phyloP scores from a whole-genome alignment of 2,329 filamentous ascomycete species.

The Stagonosporopsis cucurbitacearum region DNA sequence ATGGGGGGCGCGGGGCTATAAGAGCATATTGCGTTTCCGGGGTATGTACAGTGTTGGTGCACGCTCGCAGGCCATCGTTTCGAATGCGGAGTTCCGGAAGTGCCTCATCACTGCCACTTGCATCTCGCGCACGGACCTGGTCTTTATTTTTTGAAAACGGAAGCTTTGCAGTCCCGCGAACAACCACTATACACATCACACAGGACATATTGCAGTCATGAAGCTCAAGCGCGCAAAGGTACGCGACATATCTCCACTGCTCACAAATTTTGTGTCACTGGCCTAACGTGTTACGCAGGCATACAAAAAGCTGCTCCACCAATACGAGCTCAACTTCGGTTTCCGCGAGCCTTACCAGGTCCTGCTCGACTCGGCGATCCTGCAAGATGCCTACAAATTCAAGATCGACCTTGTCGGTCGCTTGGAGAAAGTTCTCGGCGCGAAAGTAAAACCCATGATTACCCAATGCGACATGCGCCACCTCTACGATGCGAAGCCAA shows the following conservation, averaged over 20 bases:
- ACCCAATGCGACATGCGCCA: constrained; percentile 83
- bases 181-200: constrained; percentile 1
- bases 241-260: not conserved
- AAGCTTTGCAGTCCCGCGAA: not conserved
- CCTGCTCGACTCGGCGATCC: constrained; percentile 80
- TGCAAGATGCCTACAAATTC: constrained; percentile 79
- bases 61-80: constrained; percentile 1
- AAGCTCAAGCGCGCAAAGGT: constrained; percentile 45
- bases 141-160: constrained; percentile 11
- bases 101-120: not conserved
- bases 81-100: constrained; percentile 7
- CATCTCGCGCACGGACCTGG: not conserved
- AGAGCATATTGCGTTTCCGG: constrained; percentile 6
- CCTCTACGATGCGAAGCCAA: constrained; percentile 68
- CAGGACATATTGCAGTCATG: constrained; percentile 27
- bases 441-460: constrained; percentile 84
- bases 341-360: constrained; percentile 91
- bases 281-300: constrained; percentile 73
- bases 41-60: constrained; percentile 13
- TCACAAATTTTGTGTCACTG: constrained; percentile 53
- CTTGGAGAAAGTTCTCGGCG: constrained; percentile 83
- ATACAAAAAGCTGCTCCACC: constrained; percentile 91
- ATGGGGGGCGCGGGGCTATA: constrained; percentile 10
- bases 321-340: constrained; percentile 84
- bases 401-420: constrained; percentile 84